phyloP scores from a whole-genome alignment of 78 protist species.

The slime mould (Dictyostelium discoideum) region DNA sequence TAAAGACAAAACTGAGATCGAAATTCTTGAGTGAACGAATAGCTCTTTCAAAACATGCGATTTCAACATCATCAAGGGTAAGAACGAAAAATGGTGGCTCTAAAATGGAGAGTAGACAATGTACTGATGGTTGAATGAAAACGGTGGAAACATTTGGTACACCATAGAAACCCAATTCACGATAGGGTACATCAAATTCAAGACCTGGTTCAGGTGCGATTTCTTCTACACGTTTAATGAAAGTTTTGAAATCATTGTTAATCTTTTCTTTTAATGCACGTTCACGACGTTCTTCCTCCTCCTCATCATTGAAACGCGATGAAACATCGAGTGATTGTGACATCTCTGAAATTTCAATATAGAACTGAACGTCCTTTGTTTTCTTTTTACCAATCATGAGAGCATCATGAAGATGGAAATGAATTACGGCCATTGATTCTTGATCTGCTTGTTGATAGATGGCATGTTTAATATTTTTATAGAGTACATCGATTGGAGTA shows the following conservation, averaged over 20 bases:
- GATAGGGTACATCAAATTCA: slow-evolving; percentile 94
- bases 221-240: slow-evolving; percentile 80
- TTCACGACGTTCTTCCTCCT: slow-evolving; percentile 94
- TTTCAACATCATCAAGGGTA: slow-evolving; percentile 92
- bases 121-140: slow-evolving; percentile 89
- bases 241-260: slow-evolving; percentile 85
- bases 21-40: slow-evolving; percentile 86
- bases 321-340: slow-evolving; percentile 38
- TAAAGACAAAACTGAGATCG: slow-evolving; percentile 94
- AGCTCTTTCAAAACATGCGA: slow-evolving; percentile 96
- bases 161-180: slow-evolving; percentile 95
- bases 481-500: slow-evolving; percentile 88
- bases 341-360: slow-evolving; percentile 88
- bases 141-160: slow-evolving; percentile 84
- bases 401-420: slow-evolving; percentile 93
- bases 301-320: slow-evolving; percentile 88
- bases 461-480: slow-evolving; percentile 93
- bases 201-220: slow-evolving; percentile 40
- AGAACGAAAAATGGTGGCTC: slow-evolving; percentile 94
- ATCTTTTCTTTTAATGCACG: slow-evolving; percentile 69
- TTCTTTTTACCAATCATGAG: slow-evolving; percentile 96
- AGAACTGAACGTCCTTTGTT: slow-evolving; percentile 94
- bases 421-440: slow-evolving; percentile 91
- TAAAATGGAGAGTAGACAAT: slow-evolving; percentile 87
- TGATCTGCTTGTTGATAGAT: slow-evolving; percentile 95